phyloP scores from a whole-genome alignment of 345 rosid species.

The Mallotus nudiflorus region DNA sequence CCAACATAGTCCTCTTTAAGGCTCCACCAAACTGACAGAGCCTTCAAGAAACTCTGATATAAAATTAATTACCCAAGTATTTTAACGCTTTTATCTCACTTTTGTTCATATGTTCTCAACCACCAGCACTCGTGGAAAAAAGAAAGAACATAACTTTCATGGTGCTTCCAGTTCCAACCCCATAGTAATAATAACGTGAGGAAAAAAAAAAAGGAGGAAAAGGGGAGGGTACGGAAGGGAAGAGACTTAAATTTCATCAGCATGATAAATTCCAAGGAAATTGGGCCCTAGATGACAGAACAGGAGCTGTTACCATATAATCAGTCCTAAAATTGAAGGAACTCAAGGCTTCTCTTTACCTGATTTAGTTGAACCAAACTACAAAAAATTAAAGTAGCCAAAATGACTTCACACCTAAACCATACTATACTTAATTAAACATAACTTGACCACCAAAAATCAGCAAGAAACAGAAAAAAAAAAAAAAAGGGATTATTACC shows the following conservation, averaged over 20 bases:
- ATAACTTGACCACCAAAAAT: not conserved
- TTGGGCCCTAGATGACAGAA: not conserved
- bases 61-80: constrained; percentile 1
- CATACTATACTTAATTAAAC: not conserved
- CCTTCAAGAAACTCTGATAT: not conserved
- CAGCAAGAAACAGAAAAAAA: not conserved
- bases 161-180: not conserved
- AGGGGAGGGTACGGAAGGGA: too few species aligned
- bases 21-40: not conserved
- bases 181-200: not conserved
- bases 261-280: not conserved
- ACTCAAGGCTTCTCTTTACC: not conserved
- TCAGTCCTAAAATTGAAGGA: not conserved
- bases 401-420: not conserved
- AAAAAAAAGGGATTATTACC: constrained; percentile 12
- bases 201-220: not conserved
- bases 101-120: not conserved
- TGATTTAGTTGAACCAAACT: not conserved
- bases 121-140: not conserved
- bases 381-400: not conserved
- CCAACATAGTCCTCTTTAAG: constrained; percentile 8
- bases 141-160: not conserved
- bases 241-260: not conserved
- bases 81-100: not conserved
- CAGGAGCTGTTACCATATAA: not conserved